Base-by-base conservation (phyloP, 2,329 filamentous ascomycete species). In the Leptoxyphium fumago region DNA sequence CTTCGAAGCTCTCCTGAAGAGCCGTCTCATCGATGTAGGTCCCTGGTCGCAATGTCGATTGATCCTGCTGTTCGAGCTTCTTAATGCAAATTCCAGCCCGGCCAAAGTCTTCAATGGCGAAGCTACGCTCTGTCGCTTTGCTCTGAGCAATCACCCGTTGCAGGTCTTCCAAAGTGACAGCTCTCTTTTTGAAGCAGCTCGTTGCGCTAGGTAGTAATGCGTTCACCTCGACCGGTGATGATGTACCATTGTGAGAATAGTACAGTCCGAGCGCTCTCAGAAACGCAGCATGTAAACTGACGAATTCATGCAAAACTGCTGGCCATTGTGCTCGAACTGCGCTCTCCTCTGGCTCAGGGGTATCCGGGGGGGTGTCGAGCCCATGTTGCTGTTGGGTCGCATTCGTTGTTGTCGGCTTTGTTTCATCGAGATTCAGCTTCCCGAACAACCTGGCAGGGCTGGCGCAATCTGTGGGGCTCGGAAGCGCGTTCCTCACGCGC, bases 1-100 rank as follows among this genome's bases (percentile, higher is more conserved):
- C 56, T 48, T 72, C 69, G 51, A 78, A 78, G 36, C 62, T 59
- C 15, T 61, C 59, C 36, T 72, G 73, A 32, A 74, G 54, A 2
- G 61, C 62, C n/a, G 50, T 51, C 43, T 58, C 56, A 30, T 60
- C 54, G 40, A 60, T 52, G 45, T 52, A 59, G 44, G 49, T 55
- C 7, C 47, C 43, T 15, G 51, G 43, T 10, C 53, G 49, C 34
- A 52, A 53, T 15, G 45, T 21, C 8, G 45, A 42, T 14, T 50
- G 47, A 10, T 49, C 53, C 38, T 47, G 46, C 5, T 51, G 39
- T 29, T 50, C 42, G 2, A 44, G 28, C 42, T 50, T 44, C 6
- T 40, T 41, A 10, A 59, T 46, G 32, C 52, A 53, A 13, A 59
- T 47, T 9, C 56, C 58, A 26, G 52, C 57, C 48, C 55, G 46